A percentile compares a stretch with the other conserved stretches of the same genome.
Evolutionary conservation across 129 eudicot genomes (phyloP).

Genomic region (Lonicera japonica): DNA sequence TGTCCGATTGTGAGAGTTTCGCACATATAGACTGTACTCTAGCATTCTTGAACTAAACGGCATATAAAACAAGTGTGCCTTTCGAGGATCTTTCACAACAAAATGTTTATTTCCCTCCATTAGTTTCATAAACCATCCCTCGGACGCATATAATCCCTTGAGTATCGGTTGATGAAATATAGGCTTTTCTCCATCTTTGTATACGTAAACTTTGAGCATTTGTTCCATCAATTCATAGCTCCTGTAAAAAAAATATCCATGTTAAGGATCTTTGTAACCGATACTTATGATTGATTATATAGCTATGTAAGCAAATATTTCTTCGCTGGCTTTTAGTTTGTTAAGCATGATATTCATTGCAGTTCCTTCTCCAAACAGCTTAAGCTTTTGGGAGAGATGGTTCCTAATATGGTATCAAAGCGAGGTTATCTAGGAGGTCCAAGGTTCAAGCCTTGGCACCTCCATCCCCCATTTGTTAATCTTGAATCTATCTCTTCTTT

Average conservation of each 20-base stretch:
- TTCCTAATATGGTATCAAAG: too few species aligned
- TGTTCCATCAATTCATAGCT: slow-evolving; percentile 88
- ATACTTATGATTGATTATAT: neutral
- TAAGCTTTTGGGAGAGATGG: too few species aligned
- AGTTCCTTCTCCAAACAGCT: too few species aligned
- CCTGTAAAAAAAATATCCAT: slow-evolving; percentile 26
- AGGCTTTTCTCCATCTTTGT: slow-evolving; percentile 78
- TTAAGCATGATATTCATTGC: too few species aligned
- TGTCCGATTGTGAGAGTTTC: slow-evolving; percentile 60
- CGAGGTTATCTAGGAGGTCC: too few species aligned
- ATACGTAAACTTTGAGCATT: slow-evolving; percentile 63
- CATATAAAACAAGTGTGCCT: slow-evolving; percentile 79
- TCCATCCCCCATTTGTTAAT: too few species aligned
- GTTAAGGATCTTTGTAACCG: neutral
- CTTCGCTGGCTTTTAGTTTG: neutral
- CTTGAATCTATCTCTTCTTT: too few species aligned
- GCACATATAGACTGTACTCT: slow-evolving; percentile 46
- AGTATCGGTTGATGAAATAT: slow-evolving; percentile 84
- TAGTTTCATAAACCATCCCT: slow-evolving; percentile 94
- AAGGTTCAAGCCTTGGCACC: too few species aligned
- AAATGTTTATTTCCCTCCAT: slow-evolving; percentile 70
- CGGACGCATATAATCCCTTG: slow-evolving; percentile 78
- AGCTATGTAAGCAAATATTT: neutral
- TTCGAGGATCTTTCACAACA: slow-evolving; percentile 57
- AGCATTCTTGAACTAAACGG: slow-evolving; percentile 86